A percentile compares a stretch with the other conserved stretches of the same genome.
Conservation (phyloP, 768 basidiomycete species). For the Leucosporidium scottii region DNA sequence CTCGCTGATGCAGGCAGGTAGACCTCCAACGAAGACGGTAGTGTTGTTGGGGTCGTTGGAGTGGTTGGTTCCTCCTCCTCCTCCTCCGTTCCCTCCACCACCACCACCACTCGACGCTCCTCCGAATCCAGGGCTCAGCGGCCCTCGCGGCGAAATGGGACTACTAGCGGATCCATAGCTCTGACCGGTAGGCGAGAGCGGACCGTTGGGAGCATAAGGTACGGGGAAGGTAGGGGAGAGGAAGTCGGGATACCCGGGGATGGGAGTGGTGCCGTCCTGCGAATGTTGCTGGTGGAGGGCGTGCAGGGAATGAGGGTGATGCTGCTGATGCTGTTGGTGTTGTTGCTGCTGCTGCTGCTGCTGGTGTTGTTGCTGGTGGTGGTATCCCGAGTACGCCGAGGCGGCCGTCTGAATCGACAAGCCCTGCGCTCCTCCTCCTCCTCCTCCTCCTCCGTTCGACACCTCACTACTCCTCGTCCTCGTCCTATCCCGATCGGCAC, state of each 20-base stretch:
- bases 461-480: conserved; percentile 4
- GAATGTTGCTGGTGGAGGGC: conserved; percentile 1
- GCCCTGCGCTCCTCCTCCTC: not conserved
- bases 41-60: conserved; percentile 79
- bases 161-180: not conserved
- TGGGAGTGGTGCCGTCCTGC: conserved; percentile 10
- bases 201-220: not conserved
- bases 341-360: not conserved
- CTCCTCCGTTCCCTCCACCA: not conserved
- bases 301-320: conserved; percentile 1
- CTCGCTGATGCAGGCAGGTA: conserved; percentile 81
- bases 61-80: not conserved
- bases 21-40: conserved; percentile 83
- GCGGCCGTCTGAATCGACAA: not conserved
- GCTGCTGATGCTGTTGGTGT: not conserved
- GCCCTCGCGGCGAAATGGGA: not conserved
- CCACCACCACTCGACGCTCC: not conserved
- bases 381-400: not conserved
- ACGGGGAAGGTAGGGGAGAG: conserved; percentile 6
- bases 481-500: conserved; percentile 14
- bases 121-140: conserved; percentile 8
- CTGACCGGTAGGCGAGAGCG: conserved; percentile 3
- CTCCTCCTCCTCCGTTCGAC: not conserved
- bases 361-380: not conserved
- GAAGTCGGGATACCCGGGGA: conserved; percentile 1